Evolutionary conservation across 2,329 filamentous ascomycete species (phyloP), one percentile per base, ranked within the genome.

Genomic region (Colletotrichum trifolii): DNA sequence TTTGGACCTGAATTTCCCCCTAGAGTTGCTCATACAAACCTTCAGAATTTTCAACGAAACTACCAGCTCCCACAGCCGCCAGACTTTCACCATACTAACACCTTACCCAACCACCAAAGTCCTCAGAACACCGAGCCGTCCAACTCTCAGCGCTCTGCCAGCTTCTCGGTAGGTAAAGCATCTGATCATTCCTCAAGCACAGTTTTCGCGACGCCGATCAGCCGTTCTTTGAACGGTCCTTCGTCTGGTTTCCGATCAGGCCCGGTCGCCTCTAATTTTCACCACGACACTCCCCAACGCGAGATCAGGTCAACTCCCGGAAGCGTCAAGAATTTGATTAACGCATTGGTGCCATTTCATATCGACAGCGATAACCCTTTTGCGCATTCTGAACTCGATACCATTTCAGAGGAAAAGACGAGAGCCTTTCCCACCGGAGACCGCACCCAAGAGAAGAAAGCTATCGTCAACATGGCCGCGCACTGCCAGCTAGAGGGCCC

Each of bases 401-500:
- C 40, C 47, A 53, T 63, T n/a, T 64, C 56, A 6, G 60, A 64
- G 53, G 58, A 57, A 13, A 56, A 57, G 8, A 45, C 38, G 9
- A 62, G 15, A 33, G 15, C 8, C 8, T 25, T n/a, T 10, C 43
- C 36, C 8, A 17, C 11, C 10, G 35, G n/a, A 25, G 52, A 53
- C n/a, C 15, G 34, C 6, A 12, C 39, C 36, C 46, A 56, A 17
- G 42, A 35, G 34, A 57, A 56, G 15, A 43, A 61, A 40, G 40
- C 47, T n/a, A 6, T 53, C 13, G 35, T 33, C 17, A 40, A 62
- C 35, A 65, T 65, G 63, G 58, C 63, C 34, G 60, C 67, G 33
- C 64, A 68, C 42, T 68, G 67, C 34, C 67, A 68, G 40, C 52
- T 68, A 8, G 60, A 66, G 10, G 67, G 67, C 12, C 67, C 67